These are phyloP conservation scores for Chaetomium globosum DNA, from an alignment of 2,329 filamentous ascomycete species.

Conservation along the genomic window DNA sequence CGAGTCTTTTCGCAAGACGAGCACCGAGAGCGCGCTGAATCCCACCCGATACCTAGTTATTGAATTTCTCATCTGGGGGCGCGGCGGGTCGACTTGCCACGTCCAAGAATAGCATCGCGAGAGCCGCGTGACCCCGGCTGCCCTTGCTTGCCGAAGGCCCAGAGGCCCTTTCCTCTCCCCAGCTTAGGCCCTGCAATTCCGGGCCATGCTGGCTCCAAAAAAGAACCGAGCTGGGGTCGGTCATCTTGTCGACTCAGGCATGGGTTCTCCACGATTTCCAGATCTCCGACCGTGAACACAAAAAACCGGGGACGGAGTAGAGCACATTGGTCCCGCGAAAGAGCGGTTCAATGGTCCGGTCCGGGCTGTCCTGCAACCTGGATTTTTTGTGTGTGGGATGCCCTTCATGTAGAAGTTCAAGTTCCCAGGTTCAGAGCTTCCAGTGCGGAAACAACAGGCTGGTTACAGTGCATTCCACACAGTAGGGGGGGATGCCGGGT, in stretches of 20 bases:
- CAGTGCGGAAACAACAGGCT: neutral
- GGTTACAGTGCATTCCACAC: slow-evolving; percentile 8
- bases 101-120: slow-evolving; percentile 34
- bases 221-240: neutral
- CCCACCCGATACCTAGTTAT: slow-evolving; percentile 1
- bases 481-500: slow-evolving; percentile 13
- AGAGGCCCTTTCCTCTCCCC: slow-evolving; percentile 22
- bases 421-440: neutral
- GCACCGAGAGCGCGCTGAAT: neutral
- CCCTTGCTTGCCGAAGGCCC: slow-evolving; percentile 10
- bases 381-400: neutral
- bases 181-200: neutral
- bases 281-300: neutral
- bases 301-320: neutral
- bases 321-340: neutral
- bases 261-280: slow-evolving; percentile 14
- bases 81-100: slow-evolving; percentile 18
- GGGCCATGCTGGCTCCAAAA: neutral
- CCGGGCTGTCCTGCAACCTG: neutral
- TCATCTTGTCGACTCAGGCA: neutral
- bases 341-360: neutral
- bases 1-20: no score
- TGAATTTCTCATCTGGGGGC: slow-evolving; percentile 22
- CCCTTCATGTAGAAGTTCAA: neutral
- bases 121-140: slow-evolving; percentile 28